Base-by-base conservation (phyloP, 1,284 basidiomycete genomes). In the Leccinum pallidistipes region DNA sequence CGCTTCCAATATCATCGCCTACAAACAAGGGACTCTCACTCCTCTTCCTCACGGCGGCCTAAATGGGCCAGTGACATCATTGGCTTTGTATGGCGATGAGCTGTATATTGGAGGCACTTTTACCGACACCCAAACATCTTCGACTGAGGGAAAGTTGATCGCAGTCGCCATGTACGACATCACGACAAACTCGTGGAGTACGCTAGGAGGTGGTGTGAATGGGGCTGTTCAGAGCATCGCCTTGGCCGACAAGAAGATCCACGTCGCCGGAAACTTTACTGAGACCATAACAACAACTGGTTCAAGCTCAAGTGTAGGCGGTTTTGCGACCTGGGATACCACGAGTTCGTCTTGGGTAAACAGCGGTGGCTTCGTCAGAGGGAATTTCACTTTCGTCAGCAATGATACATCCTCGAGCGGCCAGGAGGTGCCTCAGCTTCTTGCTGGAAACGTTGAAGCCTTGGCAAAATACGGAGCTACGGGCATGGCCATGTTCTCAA, bases 71-170 rank as follows among this genome's bases (percentile, higher is more conserved):
- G 91, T 96, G 5, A 80, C 84, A n/a, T 83, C 91, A 1, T 74
- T 94, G 31, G 78, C 83, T 6, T 70, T 88, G 11, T 74, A 82
- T 52, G 88, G 82, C 43, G 82, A 86, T 67, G 81, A 78, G 9
- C 76, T 98, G 31, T 98, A 85, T 72, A 87, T 95, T 52, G 96
- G 94, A 36, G 96, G 96, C 1, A 80, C 86, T 3, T 99, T 98
- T 78, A 85, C 82, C 1, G 86, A 89, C 53, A 14, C 24, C 24
- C 24, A 27, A 27, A 27, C 24, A 27, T 27, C 24, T 27, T 27
- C 24, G 24, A 27, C 24, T 27, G 3, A 27, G 24, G 24, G 24
- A 27, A 27, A 27, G 4, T 27, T 27, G 24, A 27, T 27, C 3
- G 24, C 24, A 27, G 24, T 98, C 45, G 94, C 90, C 0, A 71